Percentiles rank a stretch among this genome's conserved stretches.
Conservation (phyloP, 139 green algal species). For the Auxenochlorella pyrenoidosa region DNA sequence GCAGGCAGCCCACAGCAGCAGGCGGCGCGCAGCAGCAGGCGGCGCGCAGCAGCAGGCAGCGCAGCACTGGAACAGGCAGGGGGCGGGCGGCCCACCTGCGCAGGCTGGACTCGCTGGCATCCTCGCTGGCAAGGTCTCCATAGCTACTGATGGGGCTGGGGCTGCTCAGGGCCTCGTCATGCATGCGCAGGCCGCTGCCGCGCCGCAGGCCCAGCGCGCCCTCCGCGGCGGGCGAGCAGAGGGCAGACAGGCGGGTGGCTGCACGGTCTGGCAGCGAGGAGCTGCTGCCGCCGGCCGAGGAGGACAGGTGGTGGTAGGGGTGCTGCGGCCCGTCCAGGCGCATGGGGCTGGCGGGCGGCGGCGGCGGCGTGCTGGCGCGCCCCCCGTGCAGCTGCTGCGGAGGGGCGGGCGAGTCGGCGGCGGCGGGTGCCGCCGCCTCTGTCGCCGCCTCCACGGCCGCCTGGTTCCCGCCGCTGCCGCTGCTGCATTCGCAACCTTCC, state of each 20-base stretch:
- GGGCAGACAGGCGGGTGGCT: neutral
- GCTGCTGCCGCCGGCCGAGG: neutral
- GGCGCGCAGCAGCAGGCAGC: neutral
- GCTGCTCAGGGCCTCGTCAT: neutral
- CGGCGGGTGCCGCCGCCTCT: neutral
- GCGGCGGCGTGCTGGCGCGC: neutral
- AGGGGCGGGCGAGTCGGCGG: neutral
- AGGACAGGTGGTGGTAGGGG: neutral
- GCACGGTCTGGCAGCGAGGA: neutral
- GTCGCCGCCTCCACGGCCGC: neutral
- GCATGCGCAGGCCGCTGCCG: neutral
- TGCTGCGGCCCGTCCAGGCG: constrained; percentile 2
- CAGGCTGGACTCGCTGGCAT: neutral
- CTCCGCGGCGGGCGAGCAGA: neutral
- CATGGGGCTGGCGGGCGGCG: constrained; percentile 18
- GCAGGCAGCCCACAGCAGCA: too few relatives aligned
- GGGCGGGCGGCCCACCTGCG: neutral
- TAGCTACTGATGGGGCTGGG: constrained; percentile 15
- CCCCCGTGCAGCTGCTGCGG: neutral
- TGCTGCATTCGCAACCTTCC: neutral
- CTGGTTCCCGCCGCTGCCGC: neutral
- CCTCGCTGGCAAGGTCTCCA: neutral
- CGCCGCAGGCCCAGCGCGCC: neutral
- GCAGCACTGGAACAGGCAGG: neutral
- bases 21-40: too few relatives aligned